Base-by-base conservation (phyloP, 257 asterid species). In the Ocimum tenuiflorum region DNA sequence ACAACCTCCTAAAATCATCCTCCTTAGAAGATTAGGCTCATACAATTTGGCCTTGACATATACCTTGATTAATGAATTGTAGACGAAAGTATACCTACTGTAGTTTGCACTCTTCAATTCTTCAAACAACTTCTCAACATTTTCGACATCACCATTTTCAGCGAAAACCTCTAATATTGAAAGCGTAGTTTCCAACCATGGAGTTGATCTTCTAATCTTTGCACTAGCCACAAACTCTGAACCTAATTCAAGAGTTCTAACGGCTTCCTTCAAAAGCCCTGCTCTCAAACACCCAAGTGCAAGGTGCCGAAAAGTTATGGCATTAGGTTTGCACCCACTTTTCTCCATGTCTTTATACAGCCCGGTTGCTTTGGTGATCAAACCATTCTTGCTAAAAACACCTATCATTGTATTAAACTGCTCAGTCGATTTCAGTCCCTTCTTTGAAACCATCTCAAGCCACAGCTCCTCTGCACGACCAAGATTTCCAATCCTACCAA, bases 1-100 rank as follows among this genome's bases (percentile, higher is more conserved):
- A 46, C 91, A 77, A 74, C 96, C 90, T 56, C 91, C 98, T 78
- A 92, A 80, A 73, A 92, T 88, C 96, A 89, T 87, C 80, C 98
- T 87, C 47, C 78, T 79, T 39, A 89, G 80, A 70, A 92, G 94
- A 75, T 86, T 77, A 60, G 91, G 88, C 71, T 87, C 86, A 64
- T 81, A 78, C 15, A 81, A 48, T 79, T 86, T 92, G 13, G 91
- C 99, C 87, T 87, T 92, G 29, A 86, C 87, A 74, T 92, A 89
- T 2, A 76, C 89, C 87, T 86, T 89, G 36, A 92, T 85, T 80
- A 87, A 75, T 0, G 88, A 55, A 70, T 89, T 92, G 78, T 87
- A 87, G 13, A 84, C 96, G 58, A 87, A 92, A 7, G 96, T 82
- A 70, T 92, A 84, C 83, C 91, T 84, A n/a, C 84, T 73, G 41